Conservation (phyloP, 176 grass and related monocot genomes). For the Carex myosuroides region DNA sequence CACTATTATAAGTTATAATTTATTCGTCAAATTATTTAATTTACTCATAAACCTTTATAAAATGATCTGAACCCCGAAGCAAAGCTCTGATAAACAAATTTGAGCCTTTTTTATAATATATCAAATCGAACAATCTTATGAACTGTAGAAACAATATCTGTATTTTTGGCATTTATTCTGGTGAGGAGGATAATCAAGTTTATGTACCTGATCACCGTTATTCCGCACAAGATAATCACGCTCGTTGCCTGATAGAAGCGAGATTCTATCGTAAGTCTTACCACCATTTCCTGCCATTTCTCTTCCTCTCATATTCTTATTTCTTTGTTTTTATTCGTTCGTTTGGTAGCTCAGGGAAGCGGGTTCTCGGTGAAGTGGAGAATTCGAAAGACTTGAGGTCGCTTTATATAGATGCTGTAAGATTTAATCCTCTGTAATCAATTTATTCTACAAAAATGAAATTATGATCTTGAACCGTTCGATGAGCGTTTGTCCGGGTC, state of each 20-base stretch:
- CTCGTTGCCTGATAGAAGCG: neutral
- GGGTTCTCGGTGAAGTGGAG: neutral
- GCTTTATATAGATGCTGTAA: neutral
- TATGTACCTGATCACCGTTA: slow-evolving; percentile 13
- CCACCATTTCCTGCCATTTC: slow-evolving; percentile 11
- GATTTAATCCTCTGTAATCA: neutral
- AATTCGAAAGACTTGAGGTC: neutral
- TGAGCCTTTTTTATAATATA: neutral
- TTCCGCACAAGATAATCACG: slow-evolving; percentile 11
- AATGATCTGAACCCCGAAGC: neutral
- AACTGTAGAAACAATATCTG: too few relatives aligned
- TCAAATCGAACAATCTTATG: neutral
- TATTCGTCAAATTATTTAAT: neutral
- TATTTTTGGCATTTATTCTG: too few relatives aligned
- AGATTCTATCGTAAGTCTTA: slow-evolving; percentile 16
- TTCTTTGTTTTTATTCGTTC: neutral
- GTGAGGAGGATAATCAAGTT: neutral
- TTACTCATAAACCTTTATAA: neutral
- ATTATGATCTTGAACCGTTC: neutral
- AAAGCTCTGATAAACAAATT: neutral
- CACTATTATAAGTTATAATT: neutral
- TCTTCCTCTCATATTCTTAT: neutral
- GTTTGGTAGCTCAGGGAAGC: neutral
- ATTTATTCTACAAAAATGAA: neutral
- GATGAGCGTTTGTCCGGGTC: too few relatives aligned